Evolutionary conservation across 192 early-diverging fungal genomes (phyloP), one percentile per base, ranked within the genome.

Genomic region (Paraglomus brasilianum): DNA sequence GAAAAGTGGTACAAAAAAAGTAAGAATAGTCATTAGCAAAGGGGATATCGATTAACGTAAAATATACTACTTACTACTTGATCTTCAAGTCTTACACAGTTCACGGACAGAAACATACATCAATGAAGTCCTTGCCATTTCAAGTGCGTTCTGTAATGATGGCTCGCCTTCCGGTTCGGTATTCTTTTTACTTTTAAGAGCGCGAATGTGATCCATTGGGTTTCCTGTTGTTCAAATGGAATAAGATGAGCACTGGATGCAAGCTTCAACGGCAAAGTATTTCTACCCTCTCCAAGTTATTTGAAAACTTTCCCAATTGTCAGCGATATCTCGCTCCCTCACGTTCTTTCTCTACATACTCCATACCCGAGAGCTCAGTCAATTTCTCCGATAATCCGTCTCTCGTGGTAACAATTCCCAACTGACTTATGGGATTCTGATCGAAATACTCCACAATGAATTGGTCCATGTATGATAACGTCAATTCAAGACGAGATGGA

Each of bases 371-470:
- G 62, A 97, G 70, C n/a, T 96, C 95, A 6, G 91, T 88, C 58
- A 93, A 43, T 74, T 86, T 87, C 74, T 96, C 92, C 1, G 93
- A 93, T 58, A 93, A 72, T 40, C 91, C 92, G 74, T 97, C 92
- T 53, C 89, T 83, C 5, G 91, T 96, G 2, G 87, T 82, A 11
- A 97, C 83, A 3, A 98, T 74, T 11, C 91, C 88, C 30, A 97
- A 79, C 77, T 93, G 92, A 8, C 90, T 89, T 22, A 98, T 89
- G 0, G 96, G 95, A 73, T 98, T 98, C 73, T 96, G 94, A 80
- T 96, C 93, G 74, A 96, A 93, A 73, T 87, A 98, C 72, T 97
- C 95, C n/a, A 71, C 69, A 4, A 96, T 77, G 70, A 93, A 98
- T 45, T 83, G 77, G 55, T 87, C 88, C 4, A 85, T 74, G 48